Evolutionary conservation across 2,329 filamentous ascomycete species (phyloP), one percentile per base, ranked within the genome.

Genomic region (Sclerotinia sclerotiorum): DNA sequence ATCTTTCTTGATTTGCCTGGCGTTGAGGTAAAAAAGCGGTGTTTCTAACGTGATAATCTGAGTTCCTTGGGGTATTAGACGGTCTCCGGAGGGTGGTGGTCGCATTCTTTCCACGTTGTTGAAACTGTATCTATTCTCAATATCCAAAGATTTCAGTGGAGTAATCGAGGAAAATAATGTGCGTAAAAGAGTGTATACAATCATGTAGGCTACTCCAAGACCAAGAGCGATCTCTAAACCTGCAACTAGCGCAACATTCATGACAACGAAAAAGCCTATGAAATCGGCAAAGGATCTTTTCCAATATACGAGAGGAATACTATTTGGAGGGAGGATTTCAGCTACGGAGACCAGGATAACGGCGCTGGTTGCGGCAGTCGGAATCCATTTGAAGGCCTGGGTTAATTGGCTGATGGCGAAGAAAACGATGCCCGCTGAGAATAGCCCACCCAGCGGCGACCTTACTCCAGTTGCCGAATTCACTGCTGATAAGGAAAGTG

Each of bases 401-500:
- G 84, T 84, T 49, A 90, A 83, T 69, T 87, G 82, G 74, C 87
- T 90, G 35, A 90, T 84, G 27, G 84, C 86, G 1, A 90, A 76
- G 10, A 90, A 79, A 24, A 90, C 86, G 60, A 88, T 85, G 5
- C 82, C 86, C 2, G 86, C 84, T 0, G 88, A 88, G 66, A 90
- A 80, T 29, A 87, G 72, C 5, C 87, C 87, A 54, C 84, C 87
- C 0, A 88, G 78, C 0, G 88, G 88, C 7, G 85, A 87, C 70
- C 83, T 84, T 73, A 90, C 88, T 46, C 85, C 84, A 62, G 85
- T 88, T 42, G 86, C 83, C 0, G 86, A 88, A 79, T 90, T 90
- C 74, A 90, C 87, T 11, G 88, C 87, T 1, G 88, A 90, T 13
- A 88, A 82, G 0, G 87, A 89, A 84, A 90, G 89, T 71, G 87